phyloP scores from a whole-genome alignment of 306 rosid species.

The Urtica urens region DNA sequence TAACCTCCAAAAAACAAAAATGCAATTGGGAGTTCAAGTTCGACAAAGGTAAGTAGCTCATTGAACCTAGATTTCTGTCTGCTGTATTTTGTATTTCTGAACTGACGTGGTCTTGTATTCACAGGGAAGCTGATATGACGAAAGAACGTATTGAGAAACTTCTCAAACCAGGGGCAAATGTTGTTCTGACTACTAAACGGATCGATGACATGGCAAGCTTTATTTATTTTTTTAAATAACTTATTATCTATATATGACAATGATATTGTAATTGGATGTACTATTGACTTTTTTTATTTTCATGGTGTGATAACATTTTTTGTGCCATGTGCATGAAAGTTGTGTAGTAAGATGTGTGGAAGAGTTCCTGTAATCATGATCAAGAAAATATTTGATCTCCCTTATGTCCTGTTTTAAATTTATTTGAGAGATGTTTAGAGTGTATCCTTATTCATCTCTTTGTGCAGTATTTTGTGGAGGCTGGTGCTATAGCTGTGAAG shows the following conservation, averaged over 20 bases:
- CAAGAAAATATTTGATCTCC: too few species aligned
- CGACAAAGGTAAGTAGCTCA: slow-evolving; percentile 58
- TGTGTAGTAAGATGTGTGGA: too few species aligned
- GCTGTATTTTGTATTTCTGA: not conserved
- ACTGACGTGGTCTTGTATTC: too few species aligned
- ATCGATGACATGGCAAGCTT: slow-evolving; percentile 87
- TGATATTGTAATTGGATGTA: too few species aligned
- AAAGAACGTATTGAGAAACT: slow-evolving; percentile 88
- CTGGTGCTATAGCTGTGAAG: slow-evolving; percentile 97
- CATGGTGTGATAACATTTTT: too few species aligned
- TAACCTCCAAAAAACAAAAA: slow-evolving; percentile 97
- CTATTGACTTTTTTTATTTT: not conserved
- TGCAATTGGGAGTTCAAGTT: slow-evolving; percentile 98
- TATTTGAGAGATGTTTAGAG: not conserved
- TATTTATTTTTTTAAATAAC: slow-evolving; percentile 9
- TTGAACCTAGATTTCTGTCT: not conserved
- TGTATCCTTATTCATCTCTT: slow-evolving; percentile 5
- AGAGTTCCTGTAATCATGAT: too few species aligned
- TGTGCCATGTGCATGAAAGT: too few species aligned
- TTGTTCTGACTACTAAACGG: slow-evolving; percentile 87
- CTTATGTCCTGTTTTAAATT: too few species aligned
- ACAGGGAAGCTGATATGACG: slow-evolving; percentile 90
- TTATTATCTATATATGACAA: too few species aligned
- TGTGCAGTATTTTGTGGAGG: slow-evolving; percentile 90
- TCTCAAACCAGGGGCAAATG: slow-evolving; percentile 90